Evolutionary conservation across 345 rosid genomes (phyloP).

Genomic region (Carallia brachiata): DNA sequence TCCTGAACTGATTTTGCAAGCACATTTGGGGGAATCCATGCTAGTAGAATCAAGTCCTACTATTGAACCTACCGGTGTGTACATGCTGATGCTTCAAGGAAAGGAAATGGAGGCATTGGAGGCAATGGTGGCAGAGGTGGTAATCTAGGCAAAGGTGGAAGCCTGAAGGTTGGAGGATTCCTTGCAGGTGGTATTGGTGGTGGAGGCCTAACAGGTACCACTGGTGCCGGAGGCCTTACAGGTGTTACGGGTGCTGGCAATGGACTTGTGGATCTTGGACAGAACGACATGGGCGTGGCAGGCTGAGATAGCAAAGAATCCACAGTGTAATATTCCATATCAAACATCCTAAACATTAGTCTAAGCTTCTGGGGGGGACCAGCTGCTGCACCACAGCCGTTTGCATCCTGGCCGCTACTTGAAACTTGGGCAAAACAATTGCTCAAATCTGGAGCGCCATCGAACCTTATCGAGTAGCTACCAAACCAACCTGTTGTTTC

Average conservation of each 20-base stretch:
- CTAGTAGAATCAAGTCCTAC: neutral
- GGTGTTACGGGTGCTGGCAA: slow-evolving; percentile 22
- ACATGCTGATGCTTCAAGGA: slow-evolving; percentile 73
- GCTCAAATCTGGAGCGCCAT: slow-evolving; percentile 74
- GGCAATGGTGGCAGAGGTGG: slow-evolving; percentile 56
- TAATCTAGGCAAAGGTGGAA: slow-evolving; percentile 53
- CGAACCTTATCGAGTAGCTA: slow-evolving; percentile 59
- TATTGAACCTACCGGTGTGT: slow-evolving; percentile 59
- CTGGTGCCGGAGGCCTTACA: slow-evolving; percentile 26
- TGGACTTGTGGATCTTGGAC: slow-evolving; percentile 40
- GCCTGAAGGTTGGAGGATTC: slow-evolving; percentile 47
- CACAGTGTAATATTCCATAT: slow-evolving; percentile 46
- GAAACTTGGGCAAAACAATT: slow-evolving; percentile 67
- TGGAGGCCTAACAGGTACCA: slow-evolving; percentile 13
- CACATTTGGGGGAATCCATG: no score
- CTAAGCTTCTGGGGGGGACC: slow-evolving; percentile 60
- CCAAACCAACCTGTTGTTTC: slow-evolving; percentile 75
- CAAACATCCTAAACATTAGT: slow-evolving; percentile 55
- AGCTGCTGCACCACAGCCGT: slow-evolving; percentile 47
- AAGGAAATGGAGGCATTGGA: slow-evolving; percentile 52
- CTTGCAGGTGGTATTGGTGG: slow-evolving; percentile 18
- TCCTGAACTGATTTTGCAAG: no score
- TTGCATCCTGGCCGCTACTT: slow-evolving; percentile 40
- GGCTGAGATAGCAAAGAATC: slow-evolving; percentile 78
- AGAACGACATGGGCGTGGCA: slow-evolving; percentile 56